Evolutionary conservation across 805 yeast genomes (phyloP), one percentile per base, ranked within the genome.

Genomic region (Huiozyma naganishii): DNA sequence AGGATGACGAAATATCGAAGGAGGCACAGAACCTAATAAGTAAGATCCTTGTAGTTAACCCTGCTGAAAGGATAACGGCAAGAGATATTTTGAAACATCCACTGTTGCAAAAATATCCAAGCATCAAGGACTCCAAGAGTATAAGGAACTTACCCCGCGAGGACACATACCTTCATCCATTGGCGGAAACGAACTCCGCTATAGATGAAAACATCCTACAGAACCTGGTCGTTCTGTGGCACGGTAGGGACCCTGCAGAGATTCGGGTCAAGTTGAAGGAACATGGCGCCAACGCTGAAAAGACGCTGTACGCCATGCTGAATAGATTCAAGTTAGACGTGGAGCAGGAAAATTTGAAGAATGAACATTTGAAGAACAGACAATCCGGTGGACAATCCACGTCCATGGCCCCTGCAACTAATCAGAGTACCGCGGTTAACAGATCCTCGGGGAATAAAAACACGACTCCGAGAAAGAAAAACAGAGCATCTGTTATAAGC

Each of bases 1-100:
- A 71, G 37, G 79, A 81, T 46, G 72, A 74, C 39, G 82, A 83
- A 49, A 68, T 92, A 36, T 82, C 95, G 3, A 52, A 69, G 29
- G 95, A 92, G 52, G 97, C 98, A 5, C 79, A 78, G 57, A 96
- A 92, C 63, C 72, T 92, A 49, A 83, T 92, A 42, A 65, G 79
- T 48, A 72, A 73, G 48, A 92, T 92, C 83, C 72, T 92, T 45
- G 76, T 77, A 27, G 94, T 89, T 5, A 78, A 88, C 51, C 97
- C 98, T 11, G 68, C 64, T 28, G 72, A 77, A 36, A 76, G 98
- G 64, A 88, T 92, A 50, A 73, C 79, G 35, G 84, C 94, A 47
- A 75, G 74, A 45, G 84, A 79, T 40, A 85, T 92, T 45, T 65
- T 86, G 47, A 69, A 62, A 27, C 98, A 92, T 65, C 96, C 97